Evolutionary conservation across 768 basidiomycete species (phyloP).

Genomic region (Rubroboletus pulcherrimus): DNA sequence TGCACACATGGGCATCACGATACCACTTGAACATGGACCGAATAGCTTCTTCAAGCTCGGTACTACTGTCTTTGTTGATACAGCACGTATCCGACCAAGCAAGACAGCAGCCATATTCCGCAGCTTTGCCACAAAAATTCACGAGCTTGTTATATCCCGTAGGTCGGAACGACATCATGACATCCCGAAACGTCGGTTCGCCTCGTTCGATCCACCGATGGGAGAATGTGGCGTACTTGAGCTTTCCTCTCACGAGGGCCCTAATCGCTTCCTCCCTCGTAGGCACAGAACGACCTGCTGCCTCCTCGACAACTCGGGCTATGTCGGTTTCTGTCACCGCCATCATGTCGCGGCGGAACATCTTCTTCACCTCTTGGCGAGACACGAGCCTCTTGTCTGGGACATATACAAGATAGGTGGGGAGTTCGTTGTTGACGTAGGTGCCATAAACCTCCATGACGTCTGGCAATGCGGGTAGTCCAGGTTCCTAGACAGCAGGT

Average conservation of each 20-base stretch:
- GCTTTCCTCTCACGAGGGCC: constrained; percentile 19
- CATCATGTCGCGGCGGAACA: constrained; percentile 27
- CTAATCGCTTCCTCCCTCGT: constrained; percentile 27
- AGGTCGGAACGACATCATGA: constrained; percentile 28
- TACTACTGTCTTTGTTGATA: constrained; percentile 34
- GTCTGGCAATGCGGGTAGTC: constrained; percentile 16
- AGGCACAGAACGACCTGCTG: constrained; percentile 21
- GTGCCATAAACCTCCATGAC: constrained; percentile 21
- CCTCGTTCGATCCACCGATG: constrained; percentile 30
- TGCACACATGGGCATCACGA: constrained; percentile 27
- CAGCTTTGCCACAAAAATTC: constrained; percentile 26
- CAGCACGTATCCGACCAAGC: constrained; percentile 37
- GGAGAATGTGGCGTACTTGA: constrained; percentile 30
- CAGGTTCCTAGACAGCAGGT: constrained; percentile 12
- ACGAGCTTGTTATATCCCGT: constrained; percentile 26
- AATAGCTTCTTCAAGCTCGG: constrained; percentile 33
- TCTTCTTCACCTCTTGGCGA: constrained; percentile 30
- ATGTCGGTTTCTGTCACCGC: constrained; percentile 26
- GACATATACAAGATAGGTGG: constrained; percentile 28
- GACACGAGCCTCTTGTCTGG: constrained; percentile 25
- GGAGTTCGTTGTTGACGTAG: constrained; percentile 30
- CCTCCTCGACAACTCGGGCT: constrained; percentile 12
- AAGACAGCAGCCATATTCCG: constrained; percentile 24
- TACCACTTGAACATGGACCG: constrained; percentile 36
- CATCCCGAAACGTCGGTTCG: constrained; percentile 28